phyloP scores from a whole-genome alignment of 345 rosid species.

The Turnera subulata region DNA sequence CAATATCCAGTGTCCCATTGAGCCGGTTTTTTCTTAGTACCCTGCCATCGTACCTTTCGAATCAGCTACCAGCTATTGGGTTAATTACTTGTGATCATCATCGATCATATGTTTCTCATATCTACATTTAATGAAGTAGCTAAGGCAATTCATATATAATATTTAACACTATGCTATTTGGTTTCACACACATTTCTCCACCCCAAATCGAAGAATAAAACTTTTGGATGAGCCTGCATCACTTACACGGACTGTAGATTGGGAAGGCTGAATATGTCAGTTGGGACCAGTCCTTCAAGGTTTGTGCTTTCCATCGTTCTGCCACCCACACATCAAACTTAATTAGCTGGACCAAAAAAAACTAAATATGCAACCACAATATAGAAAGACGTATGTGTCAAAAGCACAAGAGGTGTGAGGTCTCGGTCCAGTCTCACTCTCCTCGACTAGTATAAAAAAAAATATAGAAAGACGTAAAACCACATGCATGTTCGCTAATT shows the following conservation, averaged over 20 bases:
- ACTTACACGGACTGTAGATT: conserved; percentile 72
- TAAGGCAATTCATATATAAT: too few species aligned
- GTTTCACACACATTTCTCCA: not conserved
- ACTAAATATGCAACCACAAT: not conserved
- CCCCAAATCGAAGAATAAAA: not conserved
- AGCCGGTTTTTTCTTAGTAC: conserved; percentile 44
- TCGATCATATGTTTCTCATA: not conserved
- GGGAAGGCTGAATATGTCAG: conserved; percentile 43
- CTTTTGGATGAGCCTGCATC: not conserved
- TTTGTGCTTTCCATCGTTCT: conserved; percentile 58
- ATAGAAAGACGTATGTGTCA: not conserved
- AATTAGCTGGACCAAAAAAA: not conserved
- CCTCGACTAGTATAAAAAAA: too few species aligned
- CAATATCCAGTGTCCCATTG: conserved; percentile 49
- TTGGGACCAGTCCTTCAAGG: conserved; percentile 55
- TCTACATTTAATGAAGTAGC: too few species aligned
- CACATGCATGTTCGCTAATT: too few species aligned
- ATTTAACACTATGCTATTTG: too few species aligned
- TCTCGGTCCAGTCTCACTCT: too few species aligned
- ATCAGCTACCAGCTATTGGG: conserved; percentile 1
- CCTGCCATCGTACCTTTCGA: conserved; percentile 30
- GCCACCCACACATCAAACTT: conserved; percentile 10
- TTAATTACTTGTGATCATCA: not conserved
- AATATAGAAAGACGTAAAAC: too few species aligned
- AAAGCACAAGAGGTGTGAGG: not conserved